These are phyloP conservation scores for Hydrangea macrophylla DNA, from an alignment of 148 eudicot genomes.

Conservation along the genomic window DNA sequence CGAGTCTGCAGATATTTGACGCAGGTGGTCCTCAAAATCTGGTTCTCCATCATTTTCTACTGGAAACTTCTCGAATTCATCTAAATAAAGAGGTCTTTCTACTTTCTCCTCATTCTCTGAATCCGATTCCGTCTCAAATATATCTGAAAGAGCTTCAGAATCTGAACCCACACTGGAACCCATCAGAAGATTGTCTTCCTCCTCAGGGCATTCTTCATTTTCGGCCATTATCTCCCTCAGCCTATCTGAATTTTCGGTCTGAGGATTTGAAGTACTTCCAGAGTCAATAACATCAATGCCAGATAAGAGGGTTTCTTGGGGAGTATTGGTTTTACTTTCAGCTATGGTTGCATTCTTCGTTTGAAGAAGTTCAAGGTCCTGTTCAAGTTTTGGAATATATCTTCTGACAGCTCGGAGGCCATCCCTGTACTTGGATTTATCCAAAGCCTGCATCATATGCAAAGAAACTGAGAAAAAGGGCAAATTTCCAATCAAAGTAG, in stretches of 20 bases:
- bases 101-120: conserved; percentile 34
- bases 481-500: background rate
- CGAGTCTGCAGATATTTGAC: conserved; percentile 48
- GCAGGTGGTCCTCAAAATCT: conserved; percentile 53
- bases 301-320: conserved; percentile 23
- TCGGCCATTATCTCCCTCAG: conserved; percentile 51
- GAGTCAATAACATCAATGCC: conserved; percentile 16
- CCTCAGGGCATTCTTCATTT: conserved; percentile 27
- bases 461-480: background rate
- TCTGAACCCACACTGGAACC: conserved; percentile 53
- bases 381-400: conserved; percentile 80
- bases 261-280: conserved; percentile 18
- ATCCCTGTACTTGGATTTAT: conserved; percentile 79
- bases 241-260: conserved; percentile 42
- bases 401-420: conserved; percentile 72
- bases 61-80: conserved; percentile 80
- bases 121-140: conserved; percentile 84
- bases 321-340: conserved; percentile 21
- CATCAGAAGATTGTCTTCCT: conserved; percentile 29
- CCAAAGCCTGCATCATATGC: conserved; percentile 61
- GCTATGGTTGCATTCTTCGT: conserved; percentile 47
- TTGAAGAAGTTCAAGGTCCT: conserved; percentile 67
- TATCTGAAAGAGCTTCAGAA: conserved; percentile 79
- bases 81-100: conserved; percentile 57
- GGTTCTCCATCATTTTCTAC: conserved; percentile 27